These are phyloP conservation scores for Lachancea lanzarotensis DNA, from an alignment of 805 yeast genomes.

Conservation along the genomic window DNA sequence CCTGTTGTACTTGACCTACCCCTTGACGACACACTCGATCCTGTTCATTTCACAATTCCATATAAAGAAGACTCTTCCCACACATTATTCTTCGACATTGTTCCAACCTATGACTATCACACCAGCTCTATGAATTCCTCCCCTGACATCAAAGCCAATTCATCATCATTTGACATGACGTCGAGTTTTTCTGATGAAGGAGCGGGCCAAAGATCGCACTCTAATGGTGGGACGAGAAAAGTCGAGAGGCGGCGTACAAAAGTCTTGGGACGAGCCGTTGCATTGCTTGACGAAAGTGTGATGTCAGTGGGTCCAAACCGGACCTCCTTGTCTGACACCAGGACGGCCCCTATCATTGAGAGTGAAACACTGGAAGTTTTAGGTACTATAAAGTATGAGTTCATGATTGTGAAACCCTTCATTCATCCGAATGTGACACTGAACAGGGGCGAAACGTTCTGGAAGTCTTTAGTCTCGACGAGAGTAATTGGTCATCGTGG, in stretches of 20 bases:
- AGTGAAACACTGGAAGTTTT: constrained; percentile 62
- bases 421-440: constrained; percentile 21
- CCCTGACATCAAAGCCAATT: background rate
- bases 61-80: constrained; percentile 46
- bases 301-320: constrained; percentile 63
- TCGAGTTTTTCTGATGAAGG: background rate
- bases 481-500: constrained; percentile 96
- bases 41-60: constrained; percentile 62
- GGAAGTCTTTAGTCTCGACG: constrained; percentile 85
- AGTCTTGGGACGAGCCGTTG: constrained; percentile 74
- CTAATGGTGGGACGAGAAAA: background rate
- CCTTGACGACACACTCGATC: constrained; percentile 65
- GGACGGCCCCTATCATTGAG: constrained; percentile 73
- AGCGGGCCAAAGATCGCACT: background rate
- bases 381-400: constrained; percentile 74
- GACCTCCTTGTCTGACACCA: constrained; percentile 56
- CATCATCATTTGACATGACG: background rate
- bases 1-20: constrained; percentile 73
- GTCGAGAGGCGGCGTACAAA: background rate
- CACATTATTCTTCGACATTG: constrained; percentile 70
- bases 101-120: constrained; percentile 72
- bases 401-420: constrained; percentile 65
- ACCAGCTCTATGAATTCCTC: constrained; percentile 8
- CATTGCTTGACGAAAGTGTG: constrained; percentile 52
- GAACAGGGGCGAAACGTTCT: constrained; percentile 56